Evolutionary conservation across 1,139 yeast species (phyloP), one percentile per base, ranked within the genome.

Genomic region (Saccharomyces hybrid): DNA sequence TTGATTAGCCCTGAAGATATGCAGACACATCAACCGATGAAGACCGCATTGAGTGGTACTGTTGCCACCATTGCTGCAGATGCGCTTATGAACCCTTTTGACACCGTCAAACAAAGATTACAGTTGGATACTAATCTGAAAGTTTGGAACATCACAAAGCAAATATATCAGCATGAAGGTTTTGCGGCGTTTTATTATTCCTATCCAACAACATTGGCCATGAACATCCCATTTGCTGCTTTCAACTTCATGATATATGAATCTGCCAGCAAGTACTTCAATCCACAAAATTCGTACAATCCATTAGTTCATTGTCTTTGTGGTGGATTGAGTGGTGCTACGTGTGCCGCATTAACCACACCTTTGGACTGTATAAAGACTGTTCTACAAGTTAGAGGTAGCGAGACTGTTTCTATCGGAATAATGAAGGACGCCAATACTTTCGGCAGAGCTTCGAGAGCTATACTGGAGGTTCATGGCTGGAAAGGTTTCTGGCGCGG

Each of bases 21-120:
- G 38, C 67, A 68, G 24, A 66, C 71, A 6, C 73, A 71, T 55
- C 75, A 73, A 49, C 95, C 96, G 14, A 65, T 86, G 53, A 85
- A 88, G 63, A 93, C 96, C 6, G 87, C 95, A 50, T 70, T 83
- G 19, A 93, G 96, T 14, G 98, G 98, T 59, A 88, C 91, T n/a
- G 85, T 89, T 21, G 99, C 98, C 29, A 93, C 99, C 4, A 82
- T 84, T 19, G 89, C 95, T 0, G 84, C 95, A 2, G 99, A 93
- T 73, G 97, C 97, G 2, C 78, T 95, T 62, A 91, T 93, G 98
- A 93, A 95, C 59, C 99, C 99, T 24, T 93, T 93, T 69, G 99
- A 93, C 68, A 96, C 93, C 47, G 78, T 95, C 60, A 93, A 93
- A 70, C 99, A 93, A 70, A 78, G 91, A 65, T 83, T 86, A 86